A percentile compares a stretch with the other conserved stretches of the same genome.
Evolutionary conservation across 164 flowering plant species (phyloP).

Genomic region (Santalum album): DNA sequence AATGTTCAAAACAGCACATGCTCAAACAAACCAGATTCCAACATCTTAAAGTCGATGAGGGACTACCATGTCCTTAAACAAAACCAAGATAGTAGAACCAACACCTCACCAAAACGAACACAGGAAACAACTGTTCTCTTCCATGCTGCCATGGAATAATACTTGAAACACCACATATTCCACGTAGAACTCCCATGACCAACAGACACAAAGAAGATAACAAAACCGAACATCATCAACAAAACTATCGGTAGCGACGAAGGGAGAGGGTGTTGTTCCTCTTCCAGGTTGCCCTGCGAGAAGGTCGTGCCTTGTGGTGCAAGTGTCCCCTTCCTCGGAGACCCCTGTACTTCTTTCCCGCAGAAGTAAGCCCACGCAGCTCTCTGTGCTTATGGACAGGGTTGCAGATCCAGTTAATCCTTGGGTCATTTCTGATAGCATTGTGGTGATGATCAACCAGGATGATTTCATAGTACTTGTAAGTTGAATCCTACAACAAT

Average conservation of each 20-base stretch:
- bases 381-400: constrained; percentile 44
- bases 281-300: constrained; percentile 13
- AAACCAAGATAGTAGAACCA: too few relatives aligned
- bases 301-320: constrained; percentile 36
- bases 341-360: constrained; percentile 35
- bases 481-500: constrained; percentile 27
- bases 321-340: constrained; percentile 33
- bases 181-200: too few relatives aligned
- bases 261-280: constrained; percentile 7
- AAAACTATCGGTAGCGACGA: background rate
- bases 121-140: too few relatives aligned
- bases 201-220: too few relatives aligned
- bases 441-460: constrained; percentile 31
- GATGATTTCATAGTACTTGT: constrained; percentile 35
- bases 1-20: too few relatives aligned
- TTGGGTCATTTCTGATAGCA: constrained; percentile 34
- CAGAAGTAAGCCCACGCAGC: constrained; percentile 34
- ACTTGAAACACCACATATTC: too few relatives aligned
- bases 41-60: too few relatives aligned
- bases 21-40: too few relatives aligned
- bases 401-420: constrained; percentile 36
- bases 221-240: background rate
- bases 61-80: too few relatives aligned
- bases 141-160: too few relatives aligned
- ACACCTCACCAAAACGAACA: too few relatives aligned